Base-by-base conservation (phyloP, 768 basidiomycete species). In the Trametes cinnabarina region DNA sequence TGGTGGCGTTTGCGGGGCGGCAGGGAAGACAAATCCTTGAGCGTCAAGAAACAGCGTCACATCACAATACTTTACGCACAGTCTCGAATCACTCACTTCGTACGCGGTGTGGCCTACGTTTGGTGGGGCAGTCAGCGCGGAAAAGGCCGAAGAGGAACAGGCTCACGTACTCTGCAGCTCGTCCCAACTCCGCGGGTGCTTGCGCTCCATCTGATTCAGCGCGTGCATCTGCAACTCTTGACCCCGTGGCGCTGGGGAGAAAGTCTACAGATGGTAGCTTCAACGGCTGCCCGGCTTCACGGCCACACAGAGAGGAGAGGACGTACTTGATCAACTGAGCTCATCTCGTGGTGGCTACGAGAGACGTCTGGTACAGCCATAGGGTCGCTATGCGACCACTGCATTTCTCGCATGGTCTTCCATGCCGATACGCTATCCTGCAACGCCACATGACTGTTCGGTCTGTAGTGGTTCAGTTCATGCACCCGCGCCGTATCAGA, bases 131-230 rank as follows among this genome's bases (percentile, higher is more conserved):
- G 37, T 39, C 44, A 22, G 44, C 5, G 44, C 14, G 22, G 32
- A 19, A 10, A 15, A 34, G 15, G 30, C n/a, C 40, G 22, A 25
- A 46, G 20, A 32, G n/a, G 12, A 25, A 37, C 37, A 47, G 10
- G 19, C 9, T 47, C 7, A 65, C 68, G 44, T 52, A 66, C 66
- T 62, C 53, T 64, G 63, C 43, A 63, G 22, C 28, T 63, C 54
- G 9, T 69, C 68, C 68, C 68, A 69, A 55, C 59, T 65, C 10
- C 68, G 65, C 3, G 65, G 62, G 41, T 69, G 68, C 43, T 69
- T 69, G 23, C 68, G 68, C 47, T 63, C 61, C 58, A 60, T 40
- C 52, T 60, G 63, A n/a, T 53, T 61, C 41, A 65, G 47, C 40
- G 65, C 58, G 37, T 62, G 61, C 63, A 66, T 62, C 28, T 64